Base-by-base conservation (phyloP, 2,329 filamentous ascomycete genomes). In the Myrmaecium sp. region DNA sequence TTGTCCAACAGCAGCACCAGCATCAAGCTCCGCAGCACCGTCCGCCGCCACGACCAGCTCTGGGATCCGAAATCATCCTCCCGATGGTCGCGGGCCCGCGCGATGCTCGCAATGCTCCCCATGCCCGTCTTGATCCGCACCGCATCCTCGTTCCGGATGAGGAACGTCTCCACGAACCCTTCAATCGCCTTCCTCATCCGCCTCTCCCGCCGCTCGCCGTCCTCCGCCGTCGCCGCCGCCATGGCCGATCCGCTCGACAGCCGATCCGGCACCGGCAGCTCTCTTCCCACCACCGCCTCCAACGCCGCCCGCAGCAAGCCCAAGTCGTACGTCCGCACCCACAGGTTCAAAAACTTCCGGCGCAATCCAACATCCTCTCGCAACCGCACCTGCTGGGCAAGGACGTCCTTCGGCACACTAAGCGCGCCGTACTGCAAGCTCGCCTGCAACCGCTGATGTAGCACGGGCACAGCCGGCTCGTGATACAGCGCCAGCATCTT, bases 201-300 rank as follows among this genome's bases (percentile, higher is more conserved):
- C 27, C 36, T 39, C 28, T 43, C 35, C 15, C 48, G 46, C 14
- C 43, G 48, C 5, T 44, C 46, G 14, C 46, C 42, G 17, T 51
- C 49, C 5, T 45, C 49, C 30, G 33, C 35, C 4, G 43, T 49
- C n/a, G n/a, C n/a, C n/a, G n/a, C n/a, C n/a, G n/a, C n/a, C n/a
- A n/a, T n/a, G n/a, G n/a, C n/a, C 1, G 47, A 49, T 8, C 44
- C 43, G 7, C 42, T 49, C 6, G 49, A 54, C 4, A 51, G 32
- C n/a, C 49, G 38, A 9, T 39, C 49, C 5, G 49, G 42, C 10
- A 42, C 42, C 0, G 42, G 47, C 16, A 66, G 50, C 22, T 54
- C 55, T 27, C 68, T 60, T n/a, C 69, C 70, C 16, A 69, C 51
- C 4, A 76, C 55, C 2, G 65, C 63, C 39, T 75, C 70, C 11